These are phyloP conservation scores for Fusarium newnesense DNA, from an alignment of 2,329 filamentous ascomycete genomes.

Conservation along the genomic window DNA sequence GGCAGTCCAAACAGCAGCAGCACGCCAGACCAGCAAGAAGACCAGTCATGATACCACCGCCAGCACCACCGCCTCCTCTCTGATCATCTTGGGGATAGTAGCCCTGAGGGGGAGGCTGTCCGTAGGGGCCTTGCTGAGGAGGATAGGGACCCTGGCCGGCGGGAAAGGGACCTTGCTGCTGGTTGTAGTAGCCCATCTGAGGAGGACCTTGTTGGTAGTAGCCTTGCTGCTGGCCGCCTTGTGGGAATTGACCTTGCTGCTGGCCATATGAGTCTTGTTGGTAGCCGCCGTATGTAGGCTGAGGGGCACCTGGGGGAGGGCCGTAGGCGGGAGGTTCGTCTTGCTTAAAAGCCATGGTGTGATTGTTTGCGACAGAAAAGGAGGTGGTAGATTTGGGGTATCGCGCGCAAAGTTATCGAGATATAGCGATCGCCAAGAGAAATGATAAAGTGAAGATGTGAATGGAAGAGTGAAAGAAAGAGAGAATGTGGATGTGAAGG, in stretches of 20 bases:
- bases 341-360: conserved; percentile 52
- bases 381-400: conserved; percentile 1
- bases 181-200: conserved; percentile 47
- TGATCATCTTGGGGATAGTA: conserved; percentile 48
- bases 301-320: conserved; percentile 51
- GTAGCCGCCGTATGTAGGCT: conserved; percentile 58
- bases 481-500: conserved; percentile 16
- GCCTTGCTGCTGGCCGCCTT: conserved; percentile 38
- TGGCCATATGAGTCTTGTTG: conserved; percentile 45
- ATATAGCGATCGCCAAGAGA: conserved; percentile 6
- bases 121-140: conserved; percentile 51
- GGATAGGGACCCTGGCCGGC: conserved; percentile 50
- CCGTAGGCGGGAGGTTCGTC: conserved; percentile 63
- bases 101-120: conserved; percentile 49
- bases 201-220: conserved; percentile 46
- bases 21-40: conserved; percentile 64
- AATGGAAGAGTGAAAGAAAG: not conserved
- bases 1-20: conserved; percentile 67
- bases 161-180: conserved; percentile 48
- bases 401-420: not conserved
- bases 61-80: conserved; percentile 45
- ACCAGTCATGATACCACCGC: conserved; percentile 54
- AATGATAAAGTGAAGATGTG: not conserved
- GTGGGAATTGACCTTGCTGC: conserved; percentile 36
- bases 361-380: conserved; percentile 11